Evolutionary conservation across 1,284 basidiomycete species (phyloP), one percentile per base, ranked within the genome.

Genomic region (Hymenochaete sp.): DNA sequence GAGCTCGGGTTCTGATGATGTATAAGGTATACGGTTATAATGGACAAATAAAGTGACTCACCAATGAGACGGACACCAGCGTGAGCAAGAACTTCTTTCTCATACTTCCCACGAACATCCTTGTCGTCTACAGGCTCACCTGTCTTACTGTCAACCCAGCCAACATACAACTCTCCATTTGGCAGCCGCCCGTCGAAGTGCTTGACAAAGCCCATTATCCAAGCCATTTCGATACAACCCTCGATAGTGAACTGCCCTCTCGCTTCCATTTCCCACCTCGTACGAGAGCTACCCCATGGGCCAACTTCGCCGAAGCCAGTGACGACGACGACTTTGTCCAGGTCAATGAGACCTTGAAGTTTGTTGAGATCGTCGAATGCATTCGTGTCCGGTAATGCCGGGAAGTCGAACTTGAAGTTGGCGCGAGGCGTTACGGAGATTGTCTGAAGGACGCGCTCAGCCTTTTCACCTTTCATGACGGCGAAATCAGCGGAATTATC

Each of bases 231-330:
- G 58, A 98, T 96, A 60, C 89, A 90, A 37, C 93, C 95, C 65
- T 97, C 88, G 58, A 98, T 95, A 5, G 92, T 93, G 66, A 96
- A 86, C 60, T 93, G 81, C 27, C 93, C 92, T 40, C 79, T 74
- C 38, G 90, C 92, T 64, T 97, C 93, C 91, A 97, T 96, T 71
- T 98, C 93, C 95, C 95, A 98, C 55, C 95, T 82, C n/a, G 95
- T 98, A 55, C 96, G 83, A 18, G 93, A 85, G 59, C 90, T 93
- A 57, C 96, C 96, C 91, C 93, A 98, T 4, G 95, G 96, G n/a
- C 95, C 88, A 48, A 98, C 89, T 66, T 98, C 96, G 36, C 86
- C 95, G 63, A 92, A 98, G 55, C 96, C 96, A 45, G 96, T 96
- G 60, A 93, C 75, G 52, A 98, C 95, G 52, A 95, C 71, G 50